Conservation (phyloP, 805 yeast genomes). For the Candida oleophila region DNA sequence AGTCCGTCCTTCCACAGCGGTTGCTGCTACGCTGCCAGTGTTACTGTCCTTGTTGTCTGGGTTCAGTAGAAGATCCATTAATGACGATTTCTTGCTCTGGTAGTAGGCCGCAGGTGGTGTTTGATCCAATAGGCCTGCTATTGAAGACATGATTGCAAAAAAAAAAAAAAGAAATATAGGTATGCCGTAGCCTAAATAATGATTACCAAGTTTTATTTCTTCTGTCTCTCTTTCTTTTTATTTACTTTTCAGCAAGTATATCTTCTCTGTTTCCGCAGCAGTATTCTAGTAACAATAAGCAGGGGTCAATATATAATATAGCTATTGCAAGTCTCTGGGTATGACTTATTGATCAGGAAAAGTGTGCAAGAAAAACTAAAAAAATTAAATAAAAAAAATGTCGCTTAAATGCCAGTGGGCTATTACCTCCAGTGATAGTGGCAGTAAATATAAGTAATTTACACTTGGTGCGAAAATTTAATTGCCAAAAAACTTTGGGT, state of each 20-base stretch:
- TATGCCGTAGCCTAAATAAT: background rate
- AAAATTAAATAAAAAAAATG: too few relatives aligned
- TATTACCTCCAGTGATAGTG: too few relatives aligned
- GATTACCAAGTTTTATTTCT: background rate
- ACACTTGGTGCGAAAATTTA: too few relatives aligned
- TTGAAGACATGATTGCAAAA: constrained; percentile 4
- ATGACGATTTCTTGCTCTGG: background rate
- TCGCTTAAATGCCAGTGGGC: background rate
- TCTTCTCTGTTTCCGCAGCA: background rate
- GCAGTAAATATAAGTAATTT: too few relatives aligned
- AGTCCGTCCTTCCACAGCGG: background rate
- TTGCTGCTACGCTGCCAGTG: background rate
- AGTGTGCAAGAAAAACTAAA: background rate
- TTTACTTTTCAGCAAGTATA: background rate
- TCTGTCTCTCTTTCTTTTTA: background rate
- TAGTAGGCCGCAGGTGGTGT: background rate
- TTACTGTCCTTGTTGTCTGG: background rate
- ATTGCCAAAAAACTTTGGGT: background rate
- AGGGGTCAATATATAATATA: background rate
- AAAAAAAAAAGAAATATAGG: background rate
- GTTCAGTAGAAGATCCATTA: background rate
- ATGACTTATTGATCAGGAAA: background rate
- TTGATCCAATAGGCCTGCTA: constrained; percentile 4
- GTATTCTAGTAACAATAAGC: background rate
- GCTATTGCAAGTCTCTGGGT: background rate